These are phyloP conservation scores for Malus fusca DNA, from an alignment of 306 rosid species.

Conservation along the genomic window DNA sequence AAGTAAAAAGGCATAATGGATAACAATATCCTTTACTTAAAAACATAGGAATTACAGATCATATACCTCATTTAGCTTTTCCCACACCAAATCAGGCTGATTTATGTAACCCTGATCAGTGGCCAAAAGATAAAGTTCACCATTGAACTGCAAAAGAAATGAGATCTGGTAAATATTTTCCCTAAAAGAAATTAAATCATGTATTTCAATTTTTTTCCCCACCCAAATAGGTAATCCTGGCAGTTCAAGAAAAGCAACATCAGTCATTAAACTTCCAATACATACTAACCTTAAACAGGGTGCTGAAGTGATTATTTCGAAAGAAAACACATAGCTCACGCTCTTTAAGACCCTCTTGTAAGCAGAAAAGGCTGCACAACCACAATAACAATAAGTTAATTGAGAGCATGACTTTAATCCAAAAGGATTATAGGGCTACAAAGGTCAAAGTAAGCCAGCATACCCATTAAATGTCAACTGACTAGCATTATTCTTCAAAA, in stretches of 20 bases:
- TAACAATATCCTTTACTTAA: background rate
- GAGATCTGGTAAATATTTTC: slow-evolving; percentile 9
- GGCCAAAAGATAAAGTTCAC: slow-evolving; percentile 88
- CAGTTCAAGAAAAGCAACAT: slow-evolving; percentile 14
- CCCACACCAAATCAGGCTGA: slow-evolving; percentile 99
- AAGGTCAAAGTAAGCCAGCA: slow-evolving; percentile 8
- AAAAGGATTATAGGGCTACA: slow-evolving; percentile 10
- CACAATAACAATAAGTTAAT: slow-evolving; percentile 9
- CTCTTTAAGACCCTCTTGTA: slow-evolving; percentile 93
- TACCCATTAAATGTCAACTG: slow-evolving; percentile 91
- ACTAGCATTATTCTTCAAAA: slow-evolving; percentile 85
- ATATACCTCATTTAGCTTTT: slow-evolving; percentile 92
- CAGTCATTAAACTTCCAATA: slow-evolving; percentile 12
- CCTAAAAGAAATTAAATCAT: background rate
- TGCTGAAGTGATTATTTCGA: slow-evolving; percentile 98
- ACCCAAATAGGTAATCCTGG: slow-evolving; percentile 1
- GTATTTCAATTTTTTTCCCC: background rate
- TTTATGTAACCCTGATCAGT: slow-evolving; percentile 97
- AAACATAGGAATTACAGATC: slow-evolving; percentile 8
- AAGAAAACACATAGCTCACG: slow-evolving; percentile 93
- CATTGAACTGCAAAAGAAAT: slow-evolving; percentile 49
- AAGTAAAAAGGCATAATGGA: background rate
- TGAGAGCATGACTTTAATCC: slow-evolving; percentile 4
- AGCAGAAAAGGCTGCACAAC: slow-evolving; percentile 78
- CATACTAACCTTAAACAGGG: slow-evolving; percentile 90